Percentiles rank a stretch among this genome's conserved stretches.
Conservation (phyloP, 257 asterid species). For the Gentiana straminea region DNA sequence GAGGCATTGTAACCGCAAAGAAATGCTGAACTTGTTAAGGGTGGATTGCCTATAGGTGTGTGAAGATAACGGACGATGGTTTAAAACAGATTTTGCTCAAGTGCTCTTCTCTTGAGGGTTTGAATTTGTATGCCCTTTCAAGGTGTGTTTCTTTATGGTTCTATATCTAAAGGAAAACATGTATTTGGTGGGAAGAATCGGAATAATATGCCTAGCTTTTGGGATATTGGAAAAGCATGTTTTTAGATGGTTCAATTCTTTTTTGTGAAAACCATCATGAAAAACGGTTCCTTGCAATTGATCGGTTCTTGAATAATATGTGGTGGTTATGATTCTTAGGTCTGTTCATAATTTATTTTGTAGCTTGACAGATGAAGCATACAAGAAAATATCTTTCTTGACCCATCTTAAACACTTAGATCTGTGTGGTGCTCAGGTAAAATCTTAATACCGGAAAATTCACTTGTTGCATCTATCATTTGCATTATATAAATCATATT, state of each 20-base stretch:
- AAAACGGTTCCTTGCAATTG: too few relatives aligned
- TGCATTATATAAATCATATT: neutral
- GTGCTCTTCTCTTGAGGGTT: conserved; percentile 61
- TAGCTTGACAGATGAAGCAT: conserved; percentile 81
- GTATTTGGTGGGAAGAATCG: too few relatives aligned
- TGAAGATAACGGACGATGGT: conserved; percentile 77
- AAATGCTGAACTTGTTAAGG: neutral
- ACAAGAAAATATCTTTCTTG: conserved; percentile 57
- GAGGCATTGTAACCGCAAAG: conserved; percentile 1
- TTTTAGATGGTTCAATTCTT: too few relatives aligned
- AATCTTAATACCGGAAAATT: conserved; percentile 3
- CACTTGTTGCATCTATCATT: conserved; percentile 1
- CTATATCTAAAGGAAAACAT: neutral
- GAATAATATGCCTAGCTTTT: too few relatives aligned
- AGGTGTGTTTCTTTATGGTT: conserved; percentile 30
- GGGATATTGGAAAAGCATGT: too few relatives aligned
- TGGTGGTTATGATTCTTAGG: too few relatives aligned
- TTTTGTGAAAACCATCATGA: too few relatives aligned
- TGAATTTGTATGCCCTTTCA: conserved; percentile 95
- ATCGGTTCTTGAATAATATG: too few relatives aligned
- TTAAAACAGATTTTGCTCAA: conserved; percentile 50
- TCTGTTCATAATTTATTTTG: conserved; percentile 14
- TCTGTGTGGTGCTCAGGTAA: conserved; percentile 99
- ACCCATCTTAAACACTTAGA: conserved; percentile 55
- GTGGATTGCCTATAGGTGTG: conserved; percentile 43